Evolutionary conservation across 2,329 filamentous ascomycete genomes (phyloP), one percentile per base, ranked within the genome.

Genomic region (Zymoseptoria pseudotritici): DNA sequence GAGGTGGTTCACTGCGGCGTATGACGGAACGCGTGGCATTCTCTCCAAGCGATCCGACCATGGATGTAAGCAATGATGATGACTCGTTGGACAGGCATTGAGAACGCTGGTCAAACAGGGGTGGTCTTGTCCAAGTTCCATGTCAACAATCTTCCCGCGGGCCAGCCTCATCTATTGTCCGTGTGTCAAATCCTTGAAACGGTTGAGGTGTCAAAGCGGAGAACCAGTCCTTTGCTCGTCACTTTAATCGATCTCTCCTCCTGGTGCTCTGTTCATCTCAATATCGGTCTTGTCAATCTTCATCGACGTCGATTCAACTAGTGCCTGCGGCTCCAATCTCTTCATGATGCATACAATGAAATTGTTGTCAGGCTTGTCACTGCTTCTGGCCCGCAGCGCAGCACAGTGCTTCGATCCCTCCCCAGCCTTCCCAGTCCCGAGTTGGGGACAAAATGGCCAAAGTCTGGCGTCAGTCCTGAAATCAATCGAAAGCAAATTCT

Each of bases 391-490:
- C 36, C 17, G 17, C 11, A 3, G 36, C 36, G 4, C 17, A 42
- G 36, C 36, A 17, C 74, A 42, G 5, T 42, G 73, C 58, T 70
- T 69, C 52, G 71, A 73, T 52, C 68, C 70, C 5, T 67, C 66
- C 8, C 59, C 67, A 19, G 71, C 72, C 19, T 70, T 72, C 56
- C 71, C 69, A 24, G 61, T 63, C 22, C 73, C 72, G n/a, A 26
- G 20, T 19, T 58, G 56, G 17, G 58, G 64, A 5, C 69, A 72
- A 56, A 65, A 71, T 52, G 53, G 22, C 8, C 20, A 54, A 54
- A 26, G 53, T 20, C 29, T 54, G 10, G 13, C 22, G 9, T 54
- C 66, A 50, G 68, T 69, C 49, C 71, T 73, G 52, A 60, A 60
- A 2, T 59, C 65, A 17, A 69, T 75, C 53, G 61, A 65, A 31